Base-by-base conservation (phyloP, 345 rosid species). In the Eucalyptus marginata region DNA sequence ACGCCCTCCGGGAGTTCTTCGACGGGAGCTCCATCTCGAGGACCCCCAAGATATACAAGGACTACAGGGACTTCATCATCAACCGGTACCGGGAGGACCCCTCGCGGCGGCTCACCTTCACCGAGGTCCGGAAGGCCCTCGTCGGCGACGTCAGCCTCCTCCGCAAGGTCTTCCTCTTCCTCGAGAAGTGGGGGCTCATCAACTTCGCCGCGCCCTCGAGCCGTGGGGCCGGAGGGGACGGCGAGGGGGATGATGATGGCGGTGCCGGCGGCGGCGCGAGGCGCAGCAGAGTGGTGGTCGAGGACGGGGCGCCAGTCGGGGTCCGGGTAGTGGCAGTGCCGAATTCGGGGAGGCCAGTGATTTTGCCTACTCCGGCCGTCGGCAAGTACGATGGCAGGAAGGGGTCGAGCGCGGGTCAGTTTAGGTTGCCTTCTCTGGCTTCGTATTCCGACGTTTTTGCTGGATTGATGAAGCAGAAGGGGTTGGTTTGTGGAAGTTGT, bases 31-130 rank as follows among this genome's bases (percentile, higher is more conserved):
- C 99, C 29, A 94, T 97, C 79, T 95, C 98, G 18, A 93, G 99
- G 91, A 97, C 98, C 13, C 99, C 99, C 4, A 97, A 94, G 91
- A 94, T 98, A 36, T 98, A 98, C 96, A 96, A 97, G 88, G 99
- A 98, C 43, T 98, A 97, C 87, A 87, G 99, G 49, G 99, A 98
- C 84, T 98, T 98, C 91, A 95, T 97, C 62, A 96, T 97, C 94
- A 97, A 93, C 88, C 97, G 95, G 93, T 96, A 92, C 93, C 92
- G 99, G 71, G 98, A 97, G 86, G 97, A 96, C 87, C 94, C 99
- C 88, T 91, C 94, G 8, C 88, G 93, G 86, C 92, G 92, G 89
- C 95, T 98, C 81, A 93, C 97, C 27, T 98, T 98, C 95, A 96
- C 99, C 15, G 94, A 95, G 62, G 89, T 96, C 79, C 97, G 99